These are phyloP conservation scores for Beverwykella pulmonaria DNA, from an alignment of 495 filamentous ascomycete genomes.

Conservation along the genomic window DNA sequence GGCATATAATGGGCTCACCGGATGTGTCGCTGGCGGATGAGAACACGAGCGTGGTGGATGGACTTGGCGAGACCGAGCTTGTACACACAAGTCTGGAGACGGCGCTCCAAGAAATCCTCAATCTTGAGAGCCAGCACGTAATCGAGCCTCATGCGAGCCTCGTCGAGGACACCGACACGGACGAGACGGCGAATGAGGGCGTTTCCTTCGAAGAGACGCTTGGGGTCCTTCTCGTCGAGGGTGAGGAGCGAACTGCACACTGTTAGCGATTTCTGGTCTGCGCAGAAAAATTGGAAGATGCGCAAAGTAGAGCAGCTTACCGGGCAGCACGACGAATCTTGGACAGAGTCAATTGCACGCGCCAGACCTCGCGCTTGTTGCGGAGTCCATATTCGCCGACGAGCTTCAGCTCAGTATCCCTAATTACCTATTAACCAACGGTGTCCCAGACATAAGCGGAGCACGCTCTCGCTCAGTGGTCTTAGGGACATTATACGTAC, in stretches of 20 bases:
- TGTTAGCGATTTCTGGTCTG: background rate
- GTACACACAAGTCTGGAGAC: conserved; percentile 99
- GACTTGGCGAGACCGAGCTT: conserved; percentile 99
- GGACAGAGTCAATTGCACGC: conserved; percentile 97
- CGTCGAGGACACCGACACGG: conserved; percentile 98
- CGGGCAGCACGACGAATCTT: conserved; percentile 99
- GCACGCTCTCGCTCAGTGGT: conserved; percentile 97
- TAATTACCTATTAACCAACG: conserved; percentile 59
- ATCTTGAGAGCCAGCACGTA: conserved; percentile 98
- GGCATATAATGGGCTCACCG: conserved; percentile 54
- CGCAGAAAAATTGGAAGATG: background rate
- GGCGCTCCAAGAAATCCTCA: conserved; percentile 99
- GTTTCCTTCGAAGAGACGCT: conserved; percentile 99
- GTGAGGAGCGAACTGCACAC: conserved; percentile 92
- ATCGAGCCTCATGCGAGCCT: conserved; percentile 99
- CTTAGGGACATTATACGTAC: conserved; percentile 74
- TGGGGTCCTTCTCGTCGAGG: conserved; percentile 99
- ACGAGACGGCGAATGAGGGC: conserved; percentile 99
- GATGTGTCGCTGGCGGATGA: conserved; percentile 99
- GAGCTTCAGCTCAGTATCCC: conserved; percentile 98
- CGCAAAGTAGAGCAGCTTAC: conserved; percentile 57
- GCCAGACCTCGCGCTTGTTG: conserved; percentile 99
- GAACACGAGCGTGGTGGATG: conserved; percentile 98
- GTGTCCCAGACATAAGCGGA: conserved; percentile 84
- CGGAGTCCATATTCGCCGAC: conserved; percentile 98